Evolutionary conservation across 192 early-diverging fungal genomes (phyloP), one percentile per base, ranked within the genome.

Genomic region (Rhizophlyctis rosea): DNA sequence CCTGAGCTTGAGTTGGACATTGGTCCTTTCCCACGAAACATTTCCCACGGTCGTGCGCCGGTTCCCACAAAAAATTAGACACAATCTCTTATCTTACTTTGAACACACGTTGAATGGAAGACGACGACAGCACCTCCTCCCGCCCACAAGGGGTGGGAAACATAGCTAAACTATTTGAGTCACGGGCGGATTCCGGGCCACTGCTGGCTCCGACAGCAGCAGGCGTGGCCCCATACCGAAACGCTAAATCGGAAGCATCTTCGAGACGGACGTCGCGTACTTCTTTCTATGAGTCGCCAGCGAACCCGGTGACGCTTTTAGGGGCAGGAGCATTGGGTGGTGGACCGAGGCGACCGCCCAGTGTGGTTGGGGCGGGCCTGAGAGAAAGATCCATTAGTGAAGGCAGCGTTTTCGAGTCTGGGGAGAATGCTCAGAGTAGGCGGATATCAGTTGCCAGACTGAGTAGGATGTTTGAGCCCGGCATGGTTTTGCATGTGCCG

Each of bases 111-210:
- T n/a, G n/a, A n/a, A n/a, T n/a, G n/a, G n/a, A n/a, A n/a, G n/a
- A n/a, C n/a, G n/a, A n/a, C n/a, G n/a, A n/a, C n/a, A n/a, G n/a
- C n/a, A n/a, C n/a, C n/a, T n/a, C n/a, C n/a, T n/a, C 28, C 39
- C 57, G n/a, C 18, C 24, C 14, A 36, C 54, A 34, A 11, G 62
- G 68, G 13, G 68, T 70, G 14, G 61, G 61, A 14, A 63, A 48
- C 31, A 30, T 70, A 9, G 68, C 68, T 25, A 70, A 70, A 50
- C 44, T 70, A 16, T 70, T 70, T 59, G 68, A 70, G 29, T 23
- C 65, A 2, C 56, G 60, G 28, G 47, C 54, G 33, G 54, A 53
- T 1, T 30, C 21, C 30, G 11, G 23, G 29, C 52, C 24, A 21
- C n/a, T 25, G 29, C 52, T 14, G 52, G 29, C 52, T 54, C 52